A percentile compares a stretch with the other conserved stretches of the same genome.
Conservation (phyloP, 2,329 filamentous ascomycete genomes). For the Clonostachys rhizophaga region DNA sequence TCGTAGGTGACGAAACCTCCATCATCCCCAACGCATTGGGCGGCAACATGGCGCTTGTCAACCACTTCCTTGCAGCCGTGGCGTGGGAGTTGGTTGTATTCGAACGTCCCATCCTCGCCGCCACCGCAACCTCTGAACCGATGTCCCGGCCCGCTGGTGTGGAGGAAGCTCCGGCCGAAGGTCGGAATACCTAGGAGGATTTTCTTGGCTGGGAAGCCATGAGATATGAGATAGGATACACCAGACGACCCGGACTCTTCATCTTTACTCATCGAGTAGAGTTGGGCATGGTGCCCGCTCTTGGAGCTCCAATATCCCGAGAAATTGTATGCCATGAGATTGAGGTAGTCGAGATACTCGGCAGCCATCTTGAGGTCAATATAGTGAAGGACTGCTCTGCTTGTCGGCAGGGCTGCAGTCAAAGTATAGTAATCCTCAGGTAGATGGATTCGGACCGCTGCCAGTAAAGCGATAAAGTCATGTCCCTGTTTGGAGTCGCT, state of each 20-base stretch:
- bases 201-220: conserved; percentile 65
- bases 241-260: conserved; percentile 63
- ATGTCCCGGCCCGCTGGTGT: conserved; percentile 61
- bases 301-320: conserved; percentile 64
- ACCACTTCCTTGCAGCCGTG: conserved; percentile 59
- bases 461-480: conserved; percentile 67
- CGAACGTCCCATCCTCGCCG: conserved; percentile 67
- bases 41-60: conserved; percentile 63
- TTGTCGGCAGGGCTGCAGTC: conserved; percentile 68
- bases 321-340: conserved; percentile 79
- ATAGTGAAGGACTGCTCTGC: conserved; percentile 59
- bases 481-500: conserved; percentile 59
- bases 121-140: conserved; percentile 47
- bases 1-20: conserved; percentile 79
- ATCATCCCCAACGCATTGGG: conserved; percentile 67
- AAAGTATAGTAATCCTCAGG: conserved; percentile 65
- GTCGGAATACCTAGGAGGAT: conserved; percentile 72
- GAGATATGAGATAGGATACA: conserved; percentile 59
- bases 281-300: conserved; percentile 72
- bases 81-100: conserved; percentile 66
- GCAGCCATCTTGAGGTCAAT: conserved; percentile 63
- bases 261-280: conserved; percentile 57
- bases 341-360: conserved; percentile 68
- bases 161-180: conserved; percentile 71
- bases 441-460: conserved; percentile 61